Conservation (phyloP, 495 filamentous ascomycete species). For the Daldinia caldariorum region DNA sequence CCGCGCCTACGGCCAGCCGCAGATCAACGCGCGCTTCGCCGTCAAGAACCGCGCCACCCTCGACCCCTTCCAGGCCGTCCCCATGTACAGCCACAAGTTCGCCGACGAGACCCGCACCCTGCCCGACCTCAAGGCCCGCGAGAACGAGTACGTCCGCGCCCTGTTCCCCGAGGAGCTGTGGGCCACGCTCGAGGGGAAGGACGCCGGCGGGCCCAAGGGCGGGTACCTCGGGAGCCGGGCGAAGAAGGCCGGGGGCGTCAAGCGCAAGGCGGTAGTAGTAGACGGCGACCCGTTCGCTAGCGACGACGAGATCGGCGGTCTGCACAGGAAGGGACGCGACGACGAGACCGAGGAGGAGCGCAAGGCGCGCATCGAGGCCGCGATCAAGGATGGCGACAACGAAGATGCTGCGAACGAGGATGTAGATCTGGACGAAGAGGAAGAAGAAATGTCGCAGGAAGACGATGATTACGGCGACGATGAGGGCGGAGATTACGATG, state of each 20-base stretch:
- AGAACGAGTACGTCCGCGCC: conserved; percentile 55
- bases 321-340: conserved; percentile 40
- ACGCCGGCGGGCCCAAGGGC: conserved; percentile 41
- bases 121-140: conserved; percentile 54
- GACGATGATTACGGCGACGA: conserved; percentile 59
- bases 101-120: conserved; percentile 54
- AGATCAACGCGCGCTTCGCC: conserved; percentile 61
- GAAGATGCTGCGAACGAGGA: conserved; percentile 55
- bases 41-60: conserved; percentile 57
- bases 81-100: conserved; percentile 61
- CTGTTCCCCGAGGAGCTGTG: conserved; percentile 65
- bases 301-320: conserved; percentile 36
- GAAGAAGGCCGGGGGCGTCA: conserved; percentile 14
- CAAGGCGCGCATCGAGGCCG: conserved; percentile 49
- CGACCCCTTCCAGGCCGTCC: conserved; percentile 62
- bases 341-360: conserved; percentile 56
- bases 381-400: conserved; percentile 49
- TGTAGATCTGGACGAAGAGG: conserved; percentile 52
- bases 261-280: conserved; percentile 29
- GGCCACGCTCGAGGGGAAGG: conserved; percentile 59
- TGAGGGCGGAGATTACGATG: conserved; percentile 65
- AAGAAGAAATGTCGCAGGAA: conserved; percentile 55
- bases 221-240: conserved; percentile 31
- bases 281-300: conserved; percentile 32
- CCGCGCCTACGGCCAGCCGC: conserved; percentile 58